A percentile compares a stretch with the other conserved stretches of the same genome.
phyloP scores from a whole-genome alignment of 768 basidiomycete species.

The Lyophyllum atratum region DNA sequence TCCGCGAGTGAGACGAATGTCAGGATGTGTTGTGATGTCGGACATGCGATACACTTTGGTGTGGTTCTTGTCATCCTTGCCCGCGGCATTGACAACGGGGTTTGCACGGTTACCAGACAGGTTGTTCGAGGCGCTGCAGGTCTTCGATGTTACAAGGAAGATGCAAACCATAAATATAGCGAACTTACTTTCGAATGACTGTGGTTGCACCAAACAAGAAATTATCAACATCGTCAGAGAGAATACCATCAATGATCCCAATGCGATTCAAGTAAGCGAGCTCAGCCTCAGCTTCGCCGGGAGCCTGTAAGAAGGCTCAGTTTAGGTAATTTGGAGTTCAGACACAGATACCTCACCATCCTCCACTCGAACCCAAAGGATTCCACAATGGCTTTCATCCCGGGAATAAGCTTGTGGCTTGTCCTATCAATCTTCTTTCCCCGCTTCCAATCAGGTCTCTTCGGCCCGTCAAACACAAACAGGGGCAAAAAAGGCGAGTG shows the following conservation, averaged over 20 bases:
- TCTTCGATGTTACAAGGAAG: background rate
- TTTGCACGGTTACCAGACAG: conserved; percentile 73
- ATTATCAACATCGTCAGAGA: conserved; percentile 93
- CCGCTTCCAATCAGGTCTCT: conserved; percentile 79
- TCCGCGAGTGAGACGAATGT: conserved; percentile 56
- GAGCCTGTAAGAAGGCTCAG: conserved; percentile 55
- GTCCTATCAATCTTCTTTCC: conserved; percentile 69
- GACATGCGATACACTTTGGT: conserved; percentile 43
- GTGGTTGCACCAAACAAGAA: conserved; percentile 86
- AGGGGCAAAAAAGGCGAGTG: conserved; percentile 80
- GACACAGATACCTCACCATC: conserved; percentile 42
- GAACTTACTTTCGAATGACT: conserved; percentile 80
- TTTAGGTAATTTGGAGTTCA: conserved; percentile 21
- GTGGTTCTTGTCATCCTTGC: conserved; percentile 76
- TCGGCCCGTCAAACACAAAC: conserved; percentile 91
- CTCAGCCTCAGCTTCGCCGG: conserved; percentile 95
- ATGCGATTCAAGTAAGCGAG: conserved; percentile 82
- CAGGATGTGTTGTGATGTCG: conserved; percentile 42
- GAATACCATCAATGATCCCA: conserved; percentile 83
- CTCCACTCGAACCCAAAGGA: conserved; percentile 83
- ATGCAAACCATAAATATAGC: background rate
- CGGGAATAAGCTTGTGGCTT: conserved; percentile 65
- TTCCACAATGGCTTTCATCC: conserved; percentile 78
- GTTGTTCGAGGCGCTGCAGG: conserved; percentile 64
- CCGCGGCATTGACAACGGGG: conserved; percentile 62